Evolutionary conservation across 495 filamentous ascomycete species (phyloP).

Genomic region (Xylaria venustula): DNA sequence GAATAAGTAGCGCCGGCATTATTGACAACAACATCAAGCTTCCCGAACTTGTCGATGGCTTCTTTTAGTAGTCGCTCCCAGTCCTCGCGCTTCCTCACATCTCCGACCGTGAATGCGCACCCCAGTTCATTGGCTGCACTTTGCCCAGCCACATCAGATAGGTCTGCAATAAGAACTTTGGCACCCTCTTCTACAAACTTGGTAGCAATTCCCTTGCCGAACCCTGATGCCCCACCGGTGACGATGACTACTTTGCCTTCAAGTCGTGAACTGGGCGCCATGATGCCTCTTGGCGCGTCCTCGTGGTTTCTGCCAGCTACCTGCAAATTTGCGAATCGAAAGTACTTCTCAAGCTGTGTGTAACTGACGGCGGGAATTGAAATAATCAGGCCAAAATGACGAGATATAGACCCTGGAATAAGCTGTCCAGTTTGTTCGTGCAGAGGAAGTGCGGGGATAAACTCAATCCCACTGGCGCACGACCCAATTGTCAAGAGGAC

Average conservation of each 20-base stretch:
- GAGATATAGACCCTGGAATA: no score
- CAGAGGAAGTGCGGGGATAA: not conserved
- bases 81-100: conserved; percentile 51
- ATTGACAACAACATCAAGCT: conserved; percentile 61
- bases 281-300: not conserved
- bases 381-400: no score
- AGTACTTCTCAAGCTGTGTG: no score
- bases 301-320: not conserved
- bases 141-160: conserved; percentile 54
- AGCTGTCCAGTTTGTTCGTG: no score
- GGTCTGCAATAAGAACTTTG: conserved; percentile 58
- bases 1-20: conserved; percentile 70
- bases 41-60: conserved; percentile 48
- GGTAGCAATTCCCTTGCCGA: conserved; percentile 56
- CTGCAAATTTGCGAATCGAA: not conserved
- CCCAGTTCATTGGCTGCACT: conserved; percentile 41
- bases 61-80: conserved; percentile 49
- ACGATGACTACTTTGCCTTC: conserved; percentile 54
- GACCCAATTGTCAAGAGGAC: not conserved
- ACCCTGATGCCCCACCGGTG: conserved; percentile 56
- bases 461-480: not conserved
- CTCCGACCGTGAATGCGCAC: conserved; percentile 43
- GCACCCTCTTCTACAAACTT: conserved; percentile 59
- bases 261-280: conserved; percentile 27
- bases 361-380: no score